Percentiles rank a stretch among this genome's conserved stretches.
Evolutionary conservation across 768 basidiomycete species (phyloP).

Genomic region (Austroboletus eburneus): DNA sequence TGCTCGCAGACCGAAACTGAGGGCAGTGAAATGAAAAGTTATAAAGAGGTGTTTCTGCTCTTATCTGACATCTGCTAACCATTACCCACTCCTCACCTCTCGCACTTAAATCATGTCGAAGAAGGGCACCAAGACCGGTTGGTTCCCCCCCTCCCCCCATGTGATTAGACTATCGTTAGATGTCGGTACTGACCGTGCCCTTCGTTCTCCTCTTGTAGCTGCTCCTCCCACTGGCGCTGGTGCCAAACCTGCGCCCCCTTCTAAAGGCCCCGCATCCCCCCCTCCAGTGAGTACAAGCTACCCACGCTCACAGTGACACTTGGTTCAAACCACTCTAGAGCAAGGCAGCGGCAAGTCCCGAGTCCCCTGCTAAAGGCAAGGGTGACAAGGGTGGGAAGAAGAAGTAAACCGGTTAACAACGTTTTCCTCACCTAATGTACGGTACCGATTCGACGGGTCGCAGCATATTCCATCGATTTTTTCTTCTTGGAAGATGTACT

Average conservation of each 20-base stretch:
- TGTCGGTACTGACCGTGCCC: constrained; percentile 13
- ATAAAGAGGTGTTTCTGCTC: constrained; percentile 19
- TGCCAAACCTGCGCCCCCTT: constrained; percentile 18
- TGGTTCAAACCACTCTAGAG: constrained; percentile 12
- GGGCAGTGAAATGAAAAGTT: constrained; percentile 24
- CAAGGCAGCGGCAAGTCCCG: constrained; percentile 19
- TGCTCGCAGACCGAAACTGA: constrained; percentile 21
- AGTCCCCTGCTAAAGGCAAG: constrained; percentile 28
- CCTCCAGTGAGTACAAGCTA: constrained; percentile 10
- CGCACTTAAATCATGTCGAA: constrained; percentile 21
- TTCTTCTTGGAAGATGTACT: background rate
- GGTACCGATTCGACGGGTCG: constrained; percentile 2
- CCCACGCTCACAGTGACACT: background rate
- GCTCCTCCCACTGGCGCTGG: constrained; percentile 5
- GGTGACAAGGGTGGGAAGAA: constrained; percentile 27
- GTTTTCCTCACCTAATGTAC: constrained; percentile 1
- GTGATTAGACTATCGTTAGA: constrained; percentile 1
- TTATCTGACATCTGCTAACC: background rate
- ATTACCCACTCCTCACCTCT: constrained; percentile 1
- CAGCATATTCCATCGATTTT: background rate
- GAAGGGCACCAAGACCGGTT: constrained; percentile 23
- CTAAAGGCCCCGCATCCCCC: constrained; percentile 18
- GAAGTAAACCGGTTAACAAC: constrained; percentile 17
- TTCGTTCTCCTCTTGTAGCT: background rate
- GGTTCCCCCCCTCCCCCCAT: constrained; percentile 15